Evolutionary conservation across 163 green algal species (phyloP), one percentile per base, ranked within the genome.

Genomic region (Chloroidium sp.): DNA sequence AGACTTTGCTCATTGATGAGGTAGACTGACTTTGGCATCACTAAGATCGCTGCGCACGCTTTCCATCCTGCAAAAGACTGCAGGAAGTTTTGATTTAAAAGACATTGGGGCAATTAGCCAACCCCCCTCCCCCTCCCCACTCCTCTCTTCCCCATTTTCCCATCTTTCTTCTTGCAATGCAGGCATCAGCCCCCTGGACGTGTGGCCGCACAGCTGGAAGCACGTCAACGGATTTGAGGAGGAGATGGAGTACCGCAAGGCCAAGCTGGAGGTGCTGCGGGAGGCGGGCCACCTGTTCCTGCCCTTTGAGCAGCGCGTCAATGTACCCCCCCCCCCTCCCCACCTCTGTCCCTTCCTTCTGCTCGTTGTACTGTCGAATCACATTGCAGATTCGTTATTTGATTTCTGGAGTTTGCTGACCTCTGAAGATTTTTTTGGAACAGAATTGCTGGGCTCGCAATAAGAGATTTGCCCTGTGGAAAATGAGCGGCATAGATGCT

Each of bases 251-350:
- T 59, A 76, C 8, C 79, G 79, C 74, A 12, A 62, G 59, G 58
- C 68, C 78, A 81, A 76, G 68, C 78, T 81, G 68, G 68, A 58
- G 1, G 3, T 67, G 68, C 78, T 81, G 78, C 58, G 59, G 69
- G 78, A 78, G 60, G 6, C 72, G 69, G 78, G 78, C 8, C 61
- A 78, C 3, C 78, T 82, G 69, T 82, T 82, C n/a, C 78, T 82
- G 69, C 78, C 78, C 59, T 82, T 82, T 36, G 78, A 82, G 78
- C 78, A 82, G 78, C 78, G 78, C 78, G 72, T 82, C 36, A 36
- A 36, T 36, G 36, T 36, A 36, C 72, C 6, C 72, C 36, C 36
- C 36, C 36, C 36, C 36, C 36, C 36, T 36, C 36, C 36, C 36
- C 36, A 36, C 36, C 36, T 36, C 36, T 36, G 36, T 36, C 36